Percentiles rank a stretch among this genome's conserved stretches.
These are phyloP conservation scores for Heliamphora pulchella DNA, from an alignment of 179 eudicot genomes.

Conservation along the genomic window DNA sequence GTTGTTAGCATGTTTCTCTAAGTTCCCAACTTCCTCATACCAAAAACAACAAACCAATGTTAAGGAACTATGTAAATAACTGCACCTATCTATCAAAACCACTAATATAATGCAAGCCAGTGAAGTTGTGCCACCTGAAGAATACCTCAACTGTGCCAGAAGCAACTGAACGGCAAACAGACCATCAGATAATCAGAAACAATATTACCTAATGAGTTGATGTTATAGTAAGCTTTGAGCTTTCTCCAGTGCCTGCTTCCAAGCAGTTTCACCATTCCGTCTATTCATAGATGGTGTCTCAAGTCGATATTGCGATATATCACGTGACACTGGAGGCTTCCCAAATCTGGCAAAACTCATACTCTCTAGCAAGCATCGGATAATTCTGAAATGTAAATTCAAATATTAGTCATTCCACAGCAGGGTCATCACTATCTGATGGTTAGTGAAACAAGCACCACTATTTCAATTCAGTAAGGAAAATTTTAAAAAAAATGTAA, in stretches of 20 bases:
- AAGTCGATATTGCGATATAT: slow-evolving; percentile 69
- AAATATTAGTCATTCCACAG: not conserved
- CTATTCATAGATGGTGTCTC: slow-evolving; percentile 62
- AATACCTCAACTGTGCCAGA: not conserved
- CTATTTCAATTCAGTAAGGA: no score
- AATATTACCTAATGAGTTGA: slow-evolving; percentile 67
- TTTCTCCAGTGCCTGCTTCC: slow-evolving; percentile 79
- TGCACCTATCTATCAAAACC: no score
- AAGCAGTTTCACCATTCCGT: slow-evolving; percentile 79
- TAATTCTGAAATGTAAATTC: slow-evolving; percentile 42
- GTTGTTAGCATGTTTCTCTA: no score
- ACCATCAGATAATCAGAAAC: not conserved
- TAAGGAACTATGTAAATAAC: no score
- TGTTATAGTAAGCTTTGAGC: slow-evolving; percentile 77
- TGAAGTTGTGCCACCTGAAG: no score
- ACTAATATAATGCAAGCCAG: no score
- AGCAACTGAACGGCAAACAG: not conserved
- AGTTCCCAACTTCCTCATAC: no score
- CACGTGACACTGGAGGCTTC: slow-evolving; percentile 73
- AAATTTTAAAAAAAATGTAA: no score
- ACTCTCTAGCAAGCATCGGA: slow-evolving; percentile 95
- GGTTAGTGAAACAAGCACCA: no score
- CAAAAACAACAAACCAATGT: no score
- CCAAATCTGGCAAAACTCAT: slow-evolving; percentile 82
- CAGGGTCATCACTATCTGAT: not conserved